A percentile compares a stretch with the other conserved stretches of the same genome.
These are phyloP conservation scores for Yamadazyma trypodendri DNA, from an alignment of 1,139 yeast species.

Conservation along the genomic window DNA sequence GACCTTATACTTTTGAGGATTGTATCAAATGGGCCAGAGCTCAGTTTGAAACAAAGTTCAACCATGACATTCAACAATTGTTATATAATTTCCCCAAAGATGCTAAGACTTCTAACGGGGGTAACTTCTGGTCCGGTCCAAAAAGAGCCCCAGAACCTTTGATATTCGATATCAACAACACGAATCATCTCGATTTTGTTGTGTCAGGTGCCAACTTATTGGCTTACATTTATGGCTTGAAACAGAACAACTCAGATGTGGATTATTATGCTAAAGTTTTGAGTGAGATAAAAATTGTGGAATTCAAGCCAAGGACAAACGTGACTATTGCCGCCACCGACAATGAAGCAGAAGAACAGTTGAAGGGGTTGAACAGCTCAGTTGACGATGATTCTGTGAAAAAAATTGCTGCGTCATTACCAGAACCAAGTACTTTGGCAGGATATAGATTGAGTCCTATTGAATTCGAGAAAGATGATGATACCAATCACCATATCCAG, in stretches of 20 bases:
- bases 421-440: conserved; percentile 85
- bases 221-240: conserved; percentile 86
- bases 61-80: conserved; percentile 83
- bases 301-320: conserved; percentile 72
- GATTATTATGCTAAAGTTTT: conserved; percentile 52
- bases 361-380: conserved; percentile 43
- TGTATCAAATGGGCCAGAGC: conserved; percentile 94
- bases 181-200: conserved; percentile 77
- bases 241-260: conserved; percentile 44
- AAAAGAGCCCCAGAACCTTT: conserved; percentile 93
- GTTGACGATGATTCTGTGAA: conserved; percentile 59
- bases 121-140: conserved; percentile 97
- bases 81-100: conserved; percentile 93
- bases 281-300: conserved; percentile 38
- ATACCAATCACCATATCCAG: conserved; percentile 91
- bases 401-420: conserved; percentile 71
- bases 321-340: conserved; percentile 86
- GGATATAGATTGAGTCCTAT: conserved; percentile 85
- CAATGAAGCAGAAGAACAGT: conserved; percentile 81
- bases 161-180: conserved; percentile 68
- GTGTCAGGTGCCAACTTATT: conserved; percentile 89
- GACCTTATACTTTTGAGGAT: conserved; percentile 89
- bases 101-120: conserved; percentile 86
- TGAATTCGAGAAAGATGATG: conserved; percentile 97
- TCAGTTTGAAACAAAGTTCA: conserved; percentile 82